phyloP scores from a whole-genome alignment of 768 basidiomycete genomes.

The Lactarius akahatsu region DNA sequence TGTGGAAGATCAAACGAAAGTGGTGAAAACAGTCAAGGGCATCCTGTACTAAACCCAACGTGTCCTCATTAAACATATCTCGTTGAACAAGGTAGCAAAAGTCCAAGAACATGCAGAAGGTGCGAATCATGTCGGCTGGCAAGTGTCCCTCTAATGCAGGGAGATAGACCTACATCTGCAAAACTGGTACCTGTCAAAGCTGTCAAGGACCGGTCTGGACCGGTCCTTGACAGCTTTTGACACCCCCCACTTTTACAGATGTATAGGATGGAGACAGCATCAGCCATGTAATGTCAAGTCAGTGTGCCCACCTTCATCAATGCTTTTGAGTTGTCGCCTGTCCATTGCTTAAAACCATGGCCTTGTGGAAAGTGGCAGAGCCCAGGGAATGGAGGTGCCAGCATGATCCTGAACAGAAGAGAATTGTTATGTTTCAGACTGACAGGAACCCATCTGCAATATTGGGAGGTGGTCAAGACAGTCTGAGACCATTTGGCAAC shows the following conservation, averaged over 20 bases:
- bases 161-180: conserved; percentile 3
- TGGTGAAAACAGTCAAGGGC: not conserved
- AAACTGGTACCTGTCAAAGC: too few relatives aligned
- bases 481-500: too few relatives aligned
- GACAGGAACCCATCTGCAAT: too few relatives aligned
- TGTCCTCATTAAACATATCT: too few relatives aligned
- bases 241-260: too few relatives aligned
- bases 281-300: too few relatives aligned
- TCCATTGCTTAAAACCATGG: not conserved
- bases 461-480: too few relatives aligned
- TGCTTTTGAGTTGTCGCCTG: not conserved
- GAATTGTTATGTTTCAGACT: too few relatives aligned
- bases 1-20: not conserved
- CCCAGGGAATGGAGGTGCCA: not conserved
- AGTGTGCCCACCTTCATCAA: not conserved
- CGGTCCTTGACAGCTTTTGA: too few relatives aligned
- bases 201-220: too few relatives aligned
- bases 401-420: not conserved
- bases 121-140: not conserved
- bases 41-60: too few relatives aligned
- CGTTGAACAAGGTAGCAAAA: not conserved
- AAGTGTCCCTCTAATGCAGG: not conserved
- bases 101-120: not conserved
- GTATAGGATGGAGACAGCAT: too few relatives aligned
- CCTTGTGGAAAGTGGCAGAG: not conserved